These are phyloP conservation scores for Aspergillus bertholletiae DNA, from an alignment of 495 filamentous ascomycete species.

Conservation along the genomic window DNA sequence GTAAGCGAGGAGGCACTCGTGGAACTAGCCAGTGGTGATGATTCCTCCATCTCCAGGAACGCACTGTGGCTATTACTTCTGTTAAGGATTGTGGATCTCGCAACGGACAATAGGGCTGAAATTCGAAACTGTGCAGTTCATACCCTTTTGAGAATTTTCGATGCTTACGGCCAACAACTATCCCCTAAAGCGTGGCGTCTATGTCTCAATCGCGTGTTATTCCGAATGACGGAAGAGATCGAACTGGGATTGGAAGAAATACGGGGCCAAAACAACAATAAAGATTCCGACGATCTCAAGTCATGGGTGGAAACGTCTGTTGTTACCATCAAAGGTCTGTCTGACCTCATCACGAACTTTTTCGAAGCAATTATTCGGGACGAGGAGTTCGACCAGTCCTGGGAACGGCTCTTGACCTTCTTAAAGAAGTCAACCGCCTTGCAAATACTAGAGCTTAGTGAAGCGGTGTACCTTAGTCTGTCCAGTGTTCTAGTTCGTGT, in stretches of 20 bases:
- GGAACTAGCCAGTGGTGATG: slow-evolving; percentile 27
- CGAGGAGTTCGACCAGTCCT: slow-evolving; percentile 56
- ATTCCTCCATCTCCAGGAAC: slow-evolving; percentile 39
- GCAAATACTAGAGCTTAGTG: slow-evolving; percentile 63
- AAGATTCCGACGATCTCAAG: slow-evolving; percentile 30
- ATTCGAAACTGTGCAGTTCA: slow-evolving; percentile 89
- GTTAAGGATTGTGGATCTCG: slow-evolving; percentile 71
- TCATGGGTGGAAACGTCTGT: slow-evolving; percentile 78
- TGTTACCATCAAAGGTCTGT: slow-evolving; percentile 66
- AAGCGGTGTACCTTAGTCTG: slow-evolving; percentile 66
- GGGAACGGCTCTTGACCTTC: slow-evolving; percentile 65
- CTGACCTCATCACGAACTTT: slow-evolving; percentile 64
- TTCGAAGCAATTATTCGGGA: slow-evolving; percentile 58
- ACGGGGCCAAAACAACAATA: slow-evolving; percentile 19
- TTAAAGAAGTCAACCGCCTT: slow-evolving; percentile 58
- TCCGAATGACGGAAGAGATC: slow-evolving; percentile 62
- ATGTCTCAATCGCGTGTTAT: slow-evolving; percentile 76
- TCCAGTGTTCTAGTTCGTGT: slow-evolving; percentile 61
- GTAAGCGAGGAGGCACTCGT: slow-evolving; percentile 40
- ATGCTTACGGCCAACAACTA: slow-evolving; percentile 81
- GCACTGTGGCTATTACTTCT: slow-evolving; percentile 84
- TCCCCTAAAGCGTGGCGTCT: slow-evolving; percentile 76
- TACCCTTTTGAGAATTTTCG: slow-evolving; percentile 86
- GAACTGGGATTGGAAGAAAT: slow-evolving; percentile 21
- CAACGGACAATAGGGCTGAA: slow-evolving; percentile 75